Evolutionary conservation across 352 stramenopile species (phyloP), one percentile per base, ranked within the genome.

Genomic region (Phytophthora citricola): DNA sequence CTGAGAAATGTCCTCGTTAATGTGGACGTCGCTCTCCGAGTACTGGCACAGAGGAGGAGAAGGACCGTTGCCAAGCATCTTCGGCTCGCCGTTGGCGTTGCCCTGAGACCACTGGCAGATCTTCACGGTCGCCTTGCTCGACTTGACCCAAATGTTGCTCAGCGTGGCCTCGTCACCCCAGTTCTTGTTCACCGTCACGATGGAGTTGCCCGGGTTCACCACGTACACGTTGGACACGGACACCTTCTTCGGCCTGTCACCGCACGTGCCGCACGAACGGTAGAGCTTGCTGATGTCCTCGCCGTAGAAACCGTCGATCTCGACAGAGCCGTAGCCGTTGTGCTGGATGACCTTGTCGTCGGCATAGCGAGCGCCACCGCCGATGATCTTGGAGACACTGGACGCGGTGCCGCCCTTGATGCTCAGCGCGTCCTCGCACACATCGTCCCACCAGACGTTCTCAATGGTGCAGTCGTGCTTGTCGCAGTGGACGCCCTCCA

Each of bases 271-370:
- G 22, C 58, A 66, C 31, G 58, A 66, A 22, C 58, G 58, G 49
- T 66, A 66, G 39, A 67, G 49, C 34, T 67, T 67, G 40, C 59
- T 46, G 34, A 67, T 57, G 14, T 68, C 36, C 27, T 68, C 17
- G 4, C 41, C 60, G 44, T 47, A 66, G 58, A 66, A 66, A 41
- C 58, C 48, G 14, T 67, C 52, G 43, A 67, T 67, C 31, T 67
- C 22, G 26, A 67, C 59, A 3, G 59, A 56, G 4, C 59, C 59
- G 40, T 27, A 44, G 17, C 59, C 59, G 43, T 67, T 67, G 59
- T 67, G 73, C 58, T 82, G 76, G 32, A 81, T 61, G 29, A 81
- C 54, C 60, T 43, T 85, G 70, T 84, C 76, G 12, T 75, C 58
- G 34, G 73, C 76, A 8, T 67, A 64, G 9, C 70, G 71, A 1